Evolutionary conservation across 768 basidiomycete genomes (phyloP), one percentile per base, ranked within the genome.

Genomic region (Dioszegia aurantiaca): DNA sequence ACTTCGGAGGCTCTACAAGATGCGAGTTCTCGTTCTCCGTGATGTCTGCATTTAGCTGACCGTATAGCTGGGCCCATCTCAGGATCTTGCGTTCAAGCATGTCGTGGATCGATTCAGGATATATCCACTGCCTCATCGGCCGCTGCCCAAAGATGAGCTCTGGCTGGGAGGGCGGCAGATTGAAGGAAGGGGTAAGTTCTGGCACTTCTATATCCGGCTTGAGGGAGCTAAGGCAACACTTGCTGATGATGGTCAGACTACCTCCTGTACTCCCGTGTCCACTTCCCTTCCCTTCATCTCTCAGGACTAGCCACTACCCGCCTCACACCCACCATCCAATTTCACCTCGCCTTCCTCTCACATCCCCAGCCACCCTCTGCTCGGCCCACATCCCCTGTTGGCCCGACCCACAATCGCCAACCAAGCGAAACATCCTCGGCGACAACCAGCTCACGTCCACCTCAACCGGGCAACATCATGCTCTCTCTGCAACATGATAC

Each of bases 251-350:
- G n/a, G n/a, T 51, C 66, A 93, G 94, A 97, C 77, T 98, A 92
- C 75, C 83, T 98, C 37, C 80, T 97, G 23, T 97, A 94, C 74
- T 94, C 94, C 16, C 85, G 91, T 3, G 81, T 93, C 39, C 90
- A 94, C 76, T 82, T 95, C 4, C 93, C 94, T 0, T 87, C 88
- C 0, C 86, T 90, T 10, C 81, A 91, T 42, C 80, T 97, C 39
- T 91, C 95, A 67, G 94, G 90, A 0, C 78, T 97, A 19, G 95
- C 92, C 62, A 88, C 90, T 1, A 87, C 86, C 21, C 82, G 92
- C 14, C 68, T 95, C 21, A 82, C 86, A 0, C 81, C 89, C 0
- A 92, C 88, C 1, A 65, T 89, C 1, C 92, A 95, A 77, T 83
- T 83, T 0, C 81, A 90, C 58, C 82, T 94, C 2, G 89, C 91